These are phyloP conservation scores for Begonia masoniana DNA, from an alignment of 306 rosid species.

Conservation along the genomic window DNA sequence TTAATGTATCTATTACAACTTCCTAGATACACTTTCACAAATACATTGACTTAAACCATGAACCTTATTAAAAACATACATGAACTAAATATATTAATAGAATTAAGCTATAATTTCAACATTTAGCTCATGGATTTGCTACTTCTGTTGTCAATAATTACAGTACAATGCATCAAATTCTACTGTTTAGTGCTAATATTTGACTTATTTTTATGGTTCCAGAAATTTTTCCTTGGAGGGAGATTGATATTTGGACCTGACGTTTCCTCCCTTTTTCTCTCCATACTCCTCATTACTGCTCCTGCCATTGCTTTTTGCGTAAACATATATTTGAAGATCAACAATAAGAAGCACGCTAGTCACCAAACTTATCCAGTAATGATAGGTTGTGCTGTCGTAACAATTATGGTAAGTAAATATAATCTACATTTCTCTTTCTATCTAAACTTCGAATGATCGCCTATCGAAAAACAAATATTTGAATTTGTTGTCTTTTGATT, in stretches of 20 bases:
- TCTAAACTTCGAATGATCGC: not conserved
- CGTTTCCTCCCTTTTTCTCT: constrained; percentile 58
- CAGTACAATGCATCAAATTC: no score
- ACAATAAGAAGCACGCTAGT: constrained; percentile 4
- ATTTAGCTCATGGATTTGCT: no score
- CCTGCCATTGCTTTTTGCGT: constrained; percentile 72
- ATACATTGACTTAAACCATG: no score
- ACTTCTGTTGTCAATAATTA: no score
- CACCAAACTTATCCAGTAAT: constrained; percentile 40
- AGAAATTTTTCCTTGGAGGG: constrained; percentile 81
- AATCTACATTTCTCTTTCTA: not conserved
- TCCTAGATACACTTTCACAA: no score
- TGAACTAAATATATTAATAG: no score
- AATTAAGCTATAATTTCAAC: no score
- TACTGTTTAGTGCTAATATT: constrained; percentile 14
- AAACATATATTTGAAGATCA: constrained; percentile 33
- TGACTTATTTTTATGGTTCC: constrained; percentile 19
- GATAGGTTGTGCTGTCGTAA: constrained; percentile 29
- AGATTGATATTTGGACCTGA: constrained; percentile 94
- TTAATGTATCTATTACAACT: no score
- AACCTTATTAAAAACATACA: no score
- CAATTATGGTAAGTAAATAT: constrained; percentile 43
- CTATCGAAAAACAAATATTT: not conserved
- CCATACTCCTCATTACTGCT: constrained; percentile 43
- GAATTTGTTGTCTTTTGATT: not conserved